Percentiles rank a stretch among this genome's conserved stretches.
phyloP scores from a whole-genome alignment of 2,329 filamentous ascomycete genomes.

The Scytalidium sp. region DNA sequence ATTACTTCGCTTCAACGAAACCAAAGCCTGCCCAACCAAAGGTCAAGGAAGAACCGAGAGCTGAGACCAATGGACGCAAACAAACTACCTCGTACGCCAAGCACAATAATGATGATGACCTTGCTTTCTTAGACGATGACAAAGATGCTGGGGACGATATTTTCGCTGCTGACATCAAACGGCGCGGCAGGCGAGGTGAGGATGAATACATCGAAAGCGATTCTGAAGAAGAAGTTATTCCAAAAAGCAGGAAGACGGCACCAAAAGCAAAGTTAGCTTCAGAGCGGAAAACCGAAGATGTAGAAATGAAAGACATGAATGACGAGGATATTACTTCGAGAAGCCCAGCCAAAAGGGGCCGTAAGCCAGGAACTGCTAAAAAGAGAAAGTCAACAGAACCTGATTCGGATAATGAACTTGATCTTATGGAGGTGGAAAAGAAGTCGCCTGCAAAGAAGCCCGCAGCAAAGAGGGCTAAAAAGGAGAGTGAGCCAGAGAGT shows the following conservation, averaged over 20 bases:
- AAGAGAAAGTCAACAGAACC: constrained; percentile 58
- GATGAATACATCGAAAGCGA: constrained; percentile 71
- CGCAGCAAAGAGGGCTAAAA: constrained; percentile 56
- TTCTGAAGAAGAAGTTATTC: constrained; percentile 65
- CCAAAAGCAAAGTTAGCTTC: constrained; percentile 34
- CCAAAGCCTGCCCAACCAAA: constrained; percentile 17
- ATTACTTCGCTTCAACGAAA: constrained; percentile 27
- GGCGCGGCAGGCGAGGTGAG: constrained; percentile 62
- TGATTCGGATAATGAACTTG: constrained; percentile 55
- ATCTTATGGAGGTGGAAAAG: constrained; percentile 50
- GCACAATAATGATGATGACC: constrained; percentile 45
- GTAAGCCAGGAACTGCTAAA: constrained; percentile 34
- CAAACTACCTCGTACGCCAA: constrained; percentile 17
- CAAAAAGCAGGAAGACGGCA: constrained; percentile 51
- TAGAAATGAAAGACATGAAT: constrained; percentile 37
- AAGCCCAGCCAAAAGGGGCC: constrained; percentile 18
- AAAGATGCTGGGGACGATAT: constrained; percentile 78
- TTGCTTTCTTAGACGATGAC: constrained; percentile 63
- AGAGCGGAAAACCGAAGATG: constrained; percentile 39
- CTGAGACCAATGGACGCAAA: constrained; percentile 19
- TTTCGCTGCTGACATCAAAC: constrained; percentile 70
- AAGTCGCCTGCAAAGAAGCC: constrained; percentile 30
- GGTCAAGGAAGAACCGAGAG: constrained; percentile 10
- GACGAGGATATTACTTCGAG: constrained; percentile 40
- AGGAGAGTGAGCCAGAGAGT: constrained; percentile 64